Conservation (phyloP, 176 grass and related monocot species). For the Musa troglodytarum region DNA sequence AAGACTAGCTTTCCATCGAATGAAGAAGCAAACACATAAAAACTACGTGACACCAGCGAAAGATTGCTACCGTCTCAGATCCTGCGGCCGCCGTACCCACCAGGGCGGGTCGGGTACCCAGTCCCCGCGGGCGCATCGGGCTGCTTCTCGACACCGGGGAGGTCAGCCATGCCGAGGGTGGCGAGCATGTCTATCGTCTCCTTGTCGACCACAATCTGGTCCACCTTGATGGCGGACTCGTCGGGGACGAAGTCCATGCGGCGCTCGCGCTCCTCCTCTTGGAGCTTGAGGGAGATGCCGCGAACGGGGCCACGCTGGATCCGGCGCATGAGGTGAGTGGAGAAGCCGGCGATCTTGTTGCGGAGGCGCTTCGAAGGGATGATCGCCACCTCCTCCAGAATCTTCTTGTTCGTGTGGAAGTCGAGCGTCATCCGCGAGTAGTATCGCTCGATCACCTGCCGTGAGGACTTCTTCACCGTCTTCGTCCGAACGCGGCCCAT, state of each 20-base stretch:
- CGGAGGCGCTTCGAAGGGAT: conserved; percentile 77
- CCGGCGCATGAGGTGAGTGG: conserved; percentile 84
- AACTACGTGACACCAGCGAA: neutral
- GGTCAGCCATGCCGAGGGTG: conserved; percentile 67
- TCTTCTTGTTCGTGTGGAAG: conserved; percentile 96
- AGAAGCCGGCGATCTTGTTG: conserved; percentile 91
- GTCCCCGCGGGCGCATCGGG: conserved; percentile 26
- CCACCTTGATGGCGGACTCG: conserved; percentile 71
- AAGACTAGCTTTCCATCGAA: neutral
- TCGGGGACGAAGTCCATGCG: conserved; percentile 94
- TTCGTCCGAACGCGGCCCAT: conserved; percentile 92
- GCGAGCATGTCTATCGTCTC: conserved; percentile 85
- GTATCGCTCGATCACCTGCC: conserved; percentile 89
- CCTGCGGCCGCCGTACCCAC: conserved; percentile 22
- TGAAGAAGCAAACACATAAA: neutral
- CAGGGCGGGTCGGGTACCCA: conserved; percentile 24
- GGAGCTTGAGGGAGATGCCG: conserved; percentile 86
- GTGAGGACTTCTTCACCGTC: conserved; percentile 90
- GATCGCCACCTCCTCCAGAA: conserved; percentile 83
- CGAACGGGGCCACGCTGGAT: conserved; percentile 83
- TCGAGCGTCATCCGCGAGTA: conserved; percentile 87
- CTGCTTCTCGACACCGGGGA: conserved; percentile 66
- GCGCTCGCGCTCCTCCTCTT: conserved; percentile 93
- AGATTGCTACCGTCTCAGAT: neutral
- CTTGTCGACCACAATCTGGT: conserved; percentile 75